Evolutionary conservation across 257 asterid genomes (phyloP), one percentile per base, ranked within the genome.

Genomic region (Lycium ferocissimum): DNA sequence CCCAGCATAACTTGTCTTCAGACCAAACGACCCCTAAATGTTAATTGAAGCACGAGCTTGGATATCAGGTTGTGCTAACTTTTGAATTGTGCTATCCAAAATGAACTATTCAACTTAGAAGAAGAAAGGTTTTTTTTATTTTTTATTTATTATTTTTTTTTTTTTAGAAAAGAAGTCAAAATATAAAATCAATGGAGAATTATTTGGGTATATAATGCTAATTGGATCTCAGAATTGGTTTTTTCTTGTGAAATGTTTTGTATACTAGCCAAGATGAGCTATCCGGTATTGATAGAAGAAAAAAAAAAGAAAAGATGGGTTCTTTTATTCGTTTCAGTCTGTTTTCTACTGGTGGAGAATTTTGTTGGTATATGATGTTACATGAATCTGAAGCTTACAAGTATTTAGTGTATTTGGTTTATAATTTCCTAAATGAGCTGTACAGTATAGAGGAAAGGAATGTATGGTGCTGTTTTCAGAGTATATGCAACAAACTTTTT

Each of bases 21-120:
- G 6, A 40, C 45, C 45, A 40, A 40, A 4, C 7, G 0, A 40
- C 5, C 33, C 33, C 33, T 58, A 63, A 33, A 9, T 66, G 51
- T 67, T 71, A 20, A 73, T 73, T 72, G 62, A 76, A 76, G 62
- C 47, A 76, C 80, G 43, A 45, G 37, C 17, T 18, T 72, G 26
- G 38, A 53, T 51, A 45, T 76, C 51, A 14, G 20, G 45, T 14
- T 20, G 38, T 45, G 59, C n/a, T 72, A 72, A 20, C 40, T 75
- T 73, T 73, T 75, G 13, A 69, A 69, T 69, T 37, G 61, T 75
- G 22, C 62, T 49, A 47, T 45, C 38, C 59, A n/a, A 47, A 73
- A 73, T 73, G 80, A 49, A 6, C n/a, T 20, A 26, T 22, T 63
- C 8, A 63, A 22, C 17, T 4, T 63, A 26, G 37, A 63, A 63